These are phyloP conservation scores for Colletotrichum falcatum DNA, from an alignment of 2,329 filamentous ascomycete genomes.

Conservation along the genomic window DNA sequence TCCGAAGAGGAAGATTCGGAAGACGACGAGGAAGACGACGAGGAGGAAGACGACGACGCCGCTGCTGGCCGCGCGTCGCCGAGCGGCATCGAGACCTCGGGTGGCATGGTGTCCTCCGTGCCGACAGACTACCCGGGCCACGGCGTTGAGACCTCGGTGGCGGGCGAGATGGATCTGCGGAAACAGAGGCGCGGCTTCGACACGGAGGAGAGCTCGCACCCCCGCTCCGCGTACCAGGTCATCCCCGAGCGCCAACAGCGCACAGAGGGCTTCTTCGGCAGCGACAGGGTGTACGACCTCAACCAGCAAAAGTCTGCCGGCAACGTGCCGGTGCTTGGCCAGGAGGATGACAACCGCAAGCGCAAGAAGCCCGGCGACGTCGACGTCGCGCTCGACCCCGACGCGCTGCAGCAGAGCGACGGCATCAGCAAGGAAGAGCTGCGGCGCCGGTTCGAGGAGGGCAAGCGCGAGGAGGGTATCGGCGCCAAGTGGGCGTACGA, in stretches of 20 bases:
- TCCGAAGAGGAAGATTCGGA: constrained; percentile 79
- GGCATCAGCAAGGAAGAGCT: constrained; percentile 88
- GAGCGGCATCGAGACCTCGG: constrained; percentile 82
- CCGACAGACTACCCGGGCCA: constrained; percentile 82
- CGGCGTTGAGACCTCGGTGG: constrained; percentile 78
- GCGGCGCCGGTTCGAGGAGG: constrained; percentile 82
- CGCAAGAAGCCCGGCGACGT: constrained; percentile 97
- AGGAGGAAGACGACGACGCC: constrained; percentile 71
- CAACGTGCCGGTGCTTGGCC: constrained; percentile 79
- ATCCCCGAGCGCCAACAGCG: constrained; percentile 89
- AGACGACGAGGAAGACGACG: constrained; percentile 78
- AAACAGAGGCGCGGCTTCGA: constrained; percentile 88
- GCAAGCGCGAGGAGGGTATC: constrained; percentile 71
- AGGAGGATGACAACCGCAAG: constrained; percentile 82
- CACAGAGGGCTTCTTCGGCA: constrained; percentile 94
- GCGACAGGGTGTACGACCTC: constrained; percentile 93
- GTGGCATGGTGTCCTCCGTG: constrained; percentile 82
- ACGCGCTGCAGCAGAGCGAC: constrained; percentile 79
- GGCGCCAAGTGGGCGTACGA: constrained; percentile 80
- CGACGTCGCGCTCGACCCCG: constrained; percentile 90
- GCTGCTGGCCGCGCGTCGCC: constrained; percentile 78
- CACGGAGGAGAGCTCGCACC: constrained; percentile 82
- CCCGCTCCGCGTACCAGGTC: constrained; percentile 87
- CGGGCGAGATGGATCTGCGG: constrained; percentile 90
- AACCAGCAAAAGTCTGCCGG: constrained; percentile 59